Evolutionary conservation across 495 filamentous ascomycete species (phyloP), one percentile per base, ranked within the genome.

Genomic region (Neurospora sp.): DNA sequence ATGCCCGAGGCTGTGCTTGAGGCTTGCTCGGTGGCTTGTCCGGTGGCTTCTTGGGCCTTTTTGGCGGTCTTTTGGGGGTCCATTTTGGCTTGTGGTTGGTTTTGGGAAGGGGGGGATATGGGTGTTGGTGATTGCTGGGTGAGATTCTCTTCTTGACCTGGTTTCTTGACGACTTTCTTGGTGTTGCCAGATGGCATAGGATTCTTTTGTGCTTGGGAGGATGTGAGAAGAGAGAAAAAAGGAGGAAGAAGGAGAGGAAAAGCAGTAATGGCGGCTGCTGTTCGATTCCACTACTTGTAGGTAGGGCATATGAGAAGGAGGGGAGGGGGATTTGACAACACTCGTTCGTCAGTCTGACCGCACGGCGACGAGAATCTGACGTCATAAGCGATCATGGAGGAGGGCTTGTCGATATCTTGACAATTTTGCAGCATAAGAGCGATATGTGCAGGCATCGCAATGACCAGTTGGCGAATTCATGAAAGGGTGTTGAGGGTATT

Each of bases 1-100:
- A 89, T 82, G 69, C 88, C 88, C 14, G 88, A 86, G 39, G 82
- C 76, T 59, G 71, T 70, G 16, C 88, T 83, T 8, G 89, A 88
- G 73, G 78, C 77, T 72, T 86, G 86, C 5, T 85, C 84, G 54
- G 69, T 73, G 72, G 59, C 40, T 46, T 59, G 10, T 0, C 5
- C 11, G 1, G 11, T 59, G 48, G 48, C 14, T 59, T 59, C 20
- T 59, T 59, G 48, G 5, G 48, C 48, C 23, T 71, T 74, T 70
- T 72, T 79, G 18, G 77, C 35, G 8, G 37, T 41, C 48, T 54
- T 44, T 35, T 69, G 27, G 6, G 54, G 54, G 27, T 66, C 54
- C 54, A 66, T 66, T 16, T 62, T 62, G 54, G 12, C 54, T 62
- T 62, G 54, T 62, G 54, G n/a, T 54, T 54, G 9, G n/a, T 5